Conservation (phyloP, 345 rosid species). For the Gossypium anomalum region DNA sequence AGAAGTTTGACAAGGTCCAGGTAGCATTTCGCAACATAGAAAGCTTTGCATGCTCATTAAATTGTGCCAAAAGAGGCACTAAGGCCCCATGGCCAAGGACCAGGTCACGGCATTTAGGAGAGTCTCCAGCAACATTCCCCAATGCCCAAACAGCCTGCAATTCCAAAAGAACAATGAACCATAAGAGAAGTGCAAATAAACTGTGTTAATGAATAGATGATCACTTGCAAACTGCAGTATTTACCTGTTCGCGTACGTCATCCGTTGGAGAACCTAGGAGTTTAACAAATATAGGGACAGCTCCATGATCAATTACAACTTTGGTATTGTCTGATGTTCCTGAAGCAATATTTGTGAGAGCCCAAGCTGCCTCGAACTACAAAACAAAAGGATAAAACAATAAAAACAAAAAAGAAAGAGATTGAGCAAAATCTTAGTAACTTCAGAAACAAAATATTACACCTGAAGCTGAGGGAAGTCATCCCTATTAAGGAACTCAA, state of each 20-base stretch:
- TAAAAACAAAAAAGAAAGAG: neutral
- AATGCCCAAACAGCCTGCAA: slow-evolving; percentile 75
- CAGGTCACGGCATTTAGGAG: slow-evolving; percentile 65
- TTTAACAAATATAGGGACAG: slow-evolving; percentile 58
- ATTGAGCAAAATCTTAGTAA: neutral
- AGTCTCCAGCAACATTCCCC: slow-evolving; percentile 85
- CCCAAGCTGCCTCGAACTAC: slow-evolving; percentile 91
- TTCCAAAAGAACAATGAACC: slow-evolving; percentile 8
- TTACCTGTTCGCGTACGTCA: slow-evolving; percentile 83
- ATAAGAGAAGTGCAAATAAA: neutral
- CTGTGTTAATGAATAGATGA: neutral
- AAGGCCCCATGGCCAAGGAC: slow-evolving; percentile 55
- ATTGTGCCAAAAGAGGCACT: slow-evolving; percentile 56
- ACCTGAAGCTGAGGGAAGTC: slow-evolving; percentile 82
- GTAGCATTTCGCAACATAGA: slow-evolving; percentile 74
- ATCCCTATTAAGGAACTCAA: slow-evolving; percentile 65
- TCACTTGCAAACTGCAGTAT: neutral
- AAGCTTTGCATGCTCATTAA: slow-evolving; percentile 62
- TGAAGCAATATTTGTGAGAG: slow-evolving; percentile 78
- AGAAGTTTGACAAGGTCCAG: slow-evolving; percentile 77
- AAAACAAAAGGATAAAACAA: neutral
- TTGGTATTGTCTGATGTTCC: slow-evolving; percentile 76
- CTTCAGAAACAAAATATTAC: neutral
- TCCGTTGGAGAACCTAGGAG: slow-evolving; percentile 60
- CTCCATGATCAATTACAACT: slow-evolving; percentile 69